phyloP scores from a whole-genome alignment of 2,329 filamentous ascomycete species.

The Aspergillus hiratsukae region DNA sequence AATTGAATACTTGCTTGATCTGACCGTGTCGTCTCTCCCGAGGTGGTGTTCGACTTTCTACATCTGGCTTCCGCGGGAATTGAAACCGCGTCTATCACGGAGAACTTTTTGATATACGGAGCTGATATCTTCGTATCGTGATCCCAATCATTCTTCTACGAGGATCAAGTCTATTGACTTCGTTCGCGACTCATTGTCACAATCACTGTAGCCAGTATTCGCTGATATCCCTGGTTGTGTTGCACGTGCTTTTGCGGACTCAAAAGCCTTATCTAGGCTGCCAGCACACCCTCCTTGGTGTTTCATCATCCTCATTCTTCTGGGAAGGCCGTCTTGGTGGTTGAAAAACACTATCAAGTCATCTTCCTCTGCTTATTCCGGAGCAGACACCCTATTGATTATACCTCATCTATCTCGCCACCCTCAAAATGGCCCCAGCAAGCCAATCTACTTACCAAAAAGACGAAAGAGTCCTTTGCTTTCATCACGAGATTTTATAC shows the following conservation, averaged over 20 bases:
- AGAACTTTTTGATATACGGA: neutral
- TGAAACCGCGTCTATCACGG: neutral
- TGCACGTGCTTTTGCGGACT: neutral
- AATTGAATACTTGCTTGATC: neutral
- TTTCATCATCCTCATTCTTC: neutral
- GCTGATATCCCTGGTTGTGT: neutral
- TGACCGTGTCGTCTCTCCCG: neutral
- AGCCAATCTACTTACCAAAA: constrained; percentile 56
- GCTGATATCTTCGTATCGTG: neutral
- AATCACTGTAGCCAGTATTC: neutral
- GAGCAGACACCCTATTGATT: neutral
- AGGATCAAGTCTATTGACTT: neutral
- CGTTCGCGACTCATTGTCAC: neutral
- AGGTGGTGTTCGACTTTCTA: neutral
- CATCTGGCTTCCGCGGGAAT: neutral
- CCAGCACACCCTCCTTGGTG: neutral
- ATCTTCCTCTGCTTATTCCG: neutral
- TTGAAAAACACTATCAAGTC: neutral
- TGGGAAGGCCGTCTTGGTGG: neutral
- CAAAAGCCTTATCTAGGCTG: neutral
- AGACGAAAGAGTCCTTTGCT: constrained; percentile 93
- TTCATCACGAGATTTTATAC: constrained; percentile 95
- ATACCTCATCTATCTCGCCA: neutral
- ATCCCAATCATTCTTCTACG: neutral
- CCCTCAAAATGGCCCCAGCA: constrained; percentile 58